Conservation (phyloP, 352 stramenopile genomes). For the Phytophthora uliginosa region DNA sequence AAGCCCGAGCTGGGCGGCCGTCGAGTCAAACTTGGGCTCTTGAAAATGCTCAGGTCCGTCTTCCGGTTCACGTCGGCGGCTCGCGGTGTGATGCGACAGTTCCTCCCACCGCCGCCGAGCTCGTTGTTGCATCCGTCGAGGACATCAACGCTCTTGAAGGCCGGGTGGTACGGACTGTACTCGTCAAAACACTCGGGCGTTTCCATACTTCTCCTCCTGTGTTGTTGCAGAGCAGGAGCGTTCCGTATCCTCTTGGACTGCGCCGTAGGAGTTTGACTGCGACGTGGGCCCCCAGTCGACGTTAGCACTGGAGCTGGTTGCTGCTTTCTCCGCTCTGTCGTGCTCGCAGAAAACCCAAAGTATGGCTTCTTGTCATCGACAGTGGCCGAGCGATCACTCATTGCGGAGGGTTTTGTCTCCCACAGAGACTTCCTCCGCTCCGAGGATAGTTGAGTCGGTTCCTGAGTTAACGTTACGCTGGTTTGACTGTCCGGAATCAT, state of each 20-base stretch:
- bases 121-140: conserved; percentile 51
- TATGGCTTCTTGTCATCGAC: conserved; percentile 32
- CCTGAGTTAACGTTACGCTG: not conserved
- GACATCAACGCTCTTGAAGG: conserved; percentile 54
- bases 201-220: conserved; percentile 21
- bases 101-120: conserved; percentile 7
- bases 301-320: not conserved
- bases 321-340: conserved; percentile 18
- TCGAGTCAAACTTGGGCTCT: conserved; percentile 62
- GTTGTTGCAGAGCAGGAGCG: conserved; percentile 6
- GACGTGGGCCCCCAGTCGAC: not conserved
- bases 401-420: conserved; percentile 23
- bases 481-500: not conserved
- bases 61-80: conserved; percentile 32
- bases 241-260: conserved; percentile 25
- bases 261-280: conserved; percentile 16
- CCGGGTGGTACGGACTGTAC: conserved; percentile 83
- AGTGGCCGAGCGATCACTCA: not conserved
- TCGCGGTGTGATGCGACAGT: not conserved
- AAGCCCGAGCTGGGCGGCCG: conserved; percentile 64
- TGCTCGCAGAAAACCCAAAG: conserved; percentile 12
- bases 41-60: conserved; percentile 86
- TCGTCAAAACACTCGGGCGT: conserved; percentile 79
- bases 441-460: conserved; percentile 17
- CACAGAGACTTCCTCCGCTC: conserved; percentile 35